Percentiles rank a stretch among this genome's conserved stretches.
phyloP scores from a whole-genome alignment of 768 basidiomycete species.

The Suillus sp. region DNA sequence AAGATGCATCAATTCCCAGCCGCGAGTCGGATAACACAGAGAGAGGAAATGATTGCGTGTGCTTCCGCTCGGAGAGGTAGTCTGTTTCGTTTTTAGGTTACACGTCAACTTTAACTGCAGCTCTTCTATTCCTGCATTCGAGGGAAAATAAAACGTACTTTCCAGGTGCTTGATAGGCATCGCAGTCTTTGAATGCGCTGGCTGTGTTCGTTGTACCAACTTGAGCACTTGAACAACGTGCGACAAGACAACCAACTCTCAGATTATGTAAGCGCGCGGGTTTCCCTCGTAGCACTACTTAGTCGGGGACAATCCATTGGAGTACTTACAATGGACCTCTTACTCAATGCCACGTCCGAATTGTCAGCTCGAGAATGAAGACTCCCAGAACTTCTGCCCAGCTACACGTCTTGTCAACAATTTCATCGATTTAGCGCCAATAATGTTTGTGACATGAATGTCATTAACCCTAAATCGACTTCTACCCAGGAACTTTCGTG shows the following conservation, averaged over 20 bases:
- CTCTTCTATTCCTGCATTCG: not conserved
- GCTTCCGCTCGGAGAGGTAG: constrained; percentile 86
- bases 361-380: not conserved
- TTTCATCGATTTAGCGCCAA: constrained; percentile 2
- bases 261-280: constrained; percentile 30
- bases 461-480: constrained; percentile 2
- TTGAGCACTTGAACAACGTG: constrained; percentile 24
- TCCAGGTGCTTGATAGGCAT: constrained; percentile 88
- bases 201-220: constrained; percentile 6
- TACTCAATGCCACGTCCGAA: constrained; percentile 15
- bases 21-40: constrained; percentile 86
- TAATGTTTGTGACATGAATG: not conserved
- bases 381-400: not conserved
- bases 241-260: constrained; percentile 20
- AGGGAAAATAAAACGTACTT: constrained; percentile 48
- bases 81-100: constrained; percentile 43
- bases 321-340: not conserved
- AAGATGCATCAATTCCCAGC: constrained; percentile 94
- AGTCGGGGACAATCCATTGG: not conserved
- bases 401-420: constrained; percentile 1
- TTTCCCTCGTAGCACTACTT: not conserved
- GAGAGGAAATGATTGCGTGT: constrained; percentile 80
- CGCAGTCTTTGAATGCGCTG: constrained; percentile 22
- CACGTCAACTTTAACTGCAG: constrained; percentile 10
- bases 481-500: constrained; percentile 6